A percentile compares a stretch with the other conserved stretches of the same genome.
Conservation (phyloP, 441 rosid genomes). For the Populus hybrid region DNA sequence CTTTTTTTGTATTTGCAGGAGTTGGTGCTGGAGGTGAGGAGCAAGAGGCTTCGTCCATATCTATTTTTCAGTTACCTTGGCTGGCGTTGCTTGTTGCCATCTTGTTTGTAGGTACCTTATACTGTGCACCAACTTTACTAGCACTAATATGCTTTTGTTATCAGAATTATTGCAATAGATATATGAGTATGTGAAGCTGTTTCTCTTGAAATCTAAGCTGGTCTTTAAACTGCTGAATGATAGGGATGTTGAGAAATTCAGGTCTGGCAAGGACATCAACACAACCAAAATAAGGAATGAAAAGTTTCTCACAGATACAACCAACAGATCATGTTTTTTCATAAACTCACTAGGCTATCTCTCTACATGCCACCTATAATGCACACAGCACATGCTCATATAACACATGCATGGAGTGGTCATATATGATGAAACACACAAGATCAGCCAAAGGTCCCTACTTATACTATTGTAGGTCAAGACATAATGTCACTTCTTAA, state of each 20-base stretch:
- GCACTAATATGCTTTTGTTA: background rate
- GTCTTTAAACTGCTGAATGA: background rate
- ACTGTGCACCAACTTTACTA: slow-evolving; percentile 29
- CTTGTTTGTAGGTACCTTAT: slow-evolving; percentile 98
- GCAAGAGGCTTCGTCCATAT: slow-evolving; percentile 71
- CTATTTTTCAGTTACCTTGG: slow-evolving; percentile 85
- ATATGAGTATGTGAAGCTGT: background rate
- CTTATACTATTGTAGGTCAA: background rate
- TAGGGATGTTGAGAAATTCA: background rate
- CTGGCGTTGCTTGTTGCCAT: slow-evolving; percentile 66
- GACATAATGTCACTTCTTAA: background rate
- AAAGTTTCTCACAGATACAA: background rate
- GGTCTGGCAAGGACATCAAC: background rate
- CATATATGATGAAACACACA: too few relatives aligned
- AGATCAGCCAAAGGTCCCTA: background rate
- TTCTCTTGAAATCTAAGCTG: background rate
- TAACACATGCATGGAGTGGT: background rate
- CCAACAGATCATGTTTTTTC: background rate
- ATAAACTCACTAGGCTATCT: background rate
- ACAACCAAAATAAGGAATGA: background rate
- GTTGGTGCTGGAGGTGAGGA: slow-evolving; percentile 99
- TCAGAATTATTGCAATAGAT: background rate
- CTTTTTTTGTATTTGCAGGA: slow-evolving; percentile 42
- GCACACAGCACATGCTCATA: background rate
- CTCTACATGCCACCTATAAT: background rate